Percentiles rank a stretch among this genome's conserved stretches.
Conservation (phyloP, 148 eudicot species). For the Rhododendron molle region DNA sequence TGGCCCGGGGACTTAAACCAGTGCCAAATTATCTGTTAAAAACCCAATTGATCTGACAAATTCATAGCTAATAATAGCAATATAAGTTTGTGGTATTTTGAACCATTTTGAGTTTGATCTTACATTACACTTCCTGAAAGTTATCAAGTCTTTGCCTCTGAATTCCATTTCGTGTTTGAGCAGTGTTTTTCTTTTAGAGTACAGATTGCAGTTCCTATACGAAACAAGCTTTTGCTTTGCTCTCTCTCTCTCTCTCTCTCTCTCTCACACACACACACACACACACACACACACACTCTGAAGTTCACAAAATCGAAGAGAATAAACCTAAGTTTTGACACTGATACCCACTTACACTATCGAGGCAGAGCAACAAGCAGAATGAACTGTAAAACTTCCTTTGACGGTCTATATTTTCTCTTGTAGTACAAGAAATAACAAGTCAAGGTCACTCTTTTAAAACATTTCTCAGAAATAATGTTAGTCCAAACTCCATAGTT, state of each 20-base stretch:
- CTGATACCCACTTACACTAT: background rate
- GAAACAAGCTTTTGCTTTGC: background rate
- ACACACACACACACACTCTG: background rate
- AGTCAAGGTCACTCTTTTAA: background rate
- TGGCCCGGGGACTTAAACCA: background rate
- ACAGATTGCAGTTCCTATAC: background rate
- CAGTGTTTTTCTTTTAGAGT: background rate
- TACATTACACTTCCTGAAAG: background rate
- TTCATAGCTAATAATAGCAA: background rate
- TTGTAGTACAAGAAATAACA: background rate
- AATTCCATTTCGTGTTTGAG: background rate
- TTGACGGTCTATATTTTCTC: background rate
- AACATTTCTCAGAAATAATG: background rate
- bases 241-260: background rate
- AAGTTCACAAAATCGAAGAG: background rate
- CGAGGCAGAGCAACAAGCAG: background rate
- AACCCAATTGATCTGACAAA: background rate
- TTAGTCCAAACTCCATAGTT: background rate
- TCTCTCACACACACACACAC: background rate
- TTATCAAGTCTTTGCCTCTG: background rate
- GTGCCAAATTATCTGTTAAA: conserved; percentile 3
- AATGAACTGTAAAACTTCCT: background rate
- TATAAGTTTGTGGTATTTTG: background rate
- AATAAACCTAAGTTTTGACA: background rate
- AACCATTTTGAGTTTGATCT: background rate